These are phyloP conservation scores for Zea mays DNA, from an alignment of 176 grass and related monocot genomes.

Conservation along the genomic window DNA sequence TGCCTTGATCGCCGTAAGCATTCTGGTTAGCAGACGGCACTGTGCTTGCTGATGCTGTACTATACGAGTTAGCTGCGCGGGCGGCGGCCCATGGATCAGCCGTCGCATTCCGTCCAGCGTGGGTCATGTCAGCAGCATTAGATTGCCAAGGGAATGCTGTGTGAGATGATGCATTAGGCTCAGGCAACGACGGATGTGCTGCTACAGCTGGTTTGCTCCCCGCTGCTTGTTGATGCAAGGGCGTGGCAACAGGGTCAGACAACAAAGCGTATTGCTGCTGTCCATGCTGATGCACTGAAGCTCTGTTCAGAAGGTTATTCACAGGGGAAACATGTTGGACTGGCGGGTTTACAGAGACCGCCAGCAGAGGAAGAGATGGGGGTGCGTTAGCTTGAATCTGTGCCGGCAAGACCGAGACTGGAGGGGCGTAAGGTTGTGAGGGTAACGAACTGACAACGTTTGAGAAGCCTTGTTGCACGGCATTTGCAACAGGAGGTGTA, in stretches of 20 bases:
- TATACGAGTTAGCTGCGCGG: constrained; percentile 25
- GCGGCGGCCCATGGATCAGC: constrained; percentile 39
- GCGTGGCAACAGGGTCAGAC: constrained; percentile 25
- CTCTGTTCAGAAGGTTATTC: constrained; percentile 47
- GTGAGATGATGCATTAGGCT: constrained; percentile 37
- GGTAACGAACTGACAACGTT: constrained; percentile 45
- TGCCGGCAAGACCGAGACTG: constrained; percentile 49
- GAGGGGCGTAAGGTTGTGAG: constrained; percentile 46
- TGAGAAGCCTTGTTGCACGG: constrained; percentile 46
- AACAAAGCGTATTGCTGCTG: constrained; percentile 23
- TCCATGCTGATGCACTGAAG: constrained; percentile 34
- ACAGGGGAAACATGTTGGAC: constrained; percentile 38
- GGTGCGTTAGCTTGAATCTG: constrained; percentile 30
- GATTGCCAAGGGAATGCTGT: constrained; percentile 46
- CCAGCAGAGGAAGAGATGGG: constrained; percentile 25
- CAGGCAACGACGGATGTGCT: constrained; percentile 15
- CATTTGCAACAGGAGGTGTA: constrained; percentile 23
- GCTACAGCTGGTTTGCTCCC: constrained; percentile 38
- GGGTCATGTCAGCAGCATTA: constrained; percentile 18
- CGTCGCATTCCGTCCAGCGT: constrained; percentile 16
- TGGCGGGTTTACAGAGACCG: constrained; percentile 38
- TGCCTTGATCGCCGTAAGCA: constrained; percentile 41
- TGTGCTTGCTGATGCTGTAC: constrained; percentile 21
- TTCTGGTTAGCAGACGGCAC: constrained; percentile 36
- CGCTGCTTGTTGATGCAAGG: constrained; percentile 37